A percentile compares a stretch with the other conserved stretches of the same genome.
These are phyloP conservation scores for Tetradesmus obliquus DNA, from an alignment of 139 green algal species.

Conservation along the genomic window DNA sequence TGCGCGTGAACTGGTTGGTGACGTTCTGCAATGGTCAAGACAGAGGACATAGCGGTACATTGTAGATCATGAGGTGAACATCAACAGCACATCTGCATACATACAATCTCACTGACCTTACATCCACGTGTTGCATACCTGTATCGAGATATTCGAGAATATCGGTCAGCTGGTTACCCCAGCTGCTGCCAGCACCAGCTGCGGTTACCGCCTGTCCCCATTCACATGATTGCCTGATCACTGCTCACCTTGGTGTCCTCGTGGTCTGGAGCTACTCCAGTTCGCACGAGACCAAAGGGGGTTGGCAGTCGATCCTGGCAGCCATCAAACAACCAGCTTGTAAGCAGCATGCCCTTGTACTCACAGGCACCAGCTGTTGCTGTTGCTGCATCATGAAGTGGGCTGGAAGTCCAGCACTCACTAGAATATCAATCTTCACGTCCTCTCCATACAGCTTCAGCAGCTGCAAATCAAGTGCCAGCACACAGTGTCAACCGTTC, in stretches of 20 bases:
- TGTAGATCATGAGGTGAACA: not conserved
- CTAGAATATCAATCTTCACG: constrained; percentile 61
- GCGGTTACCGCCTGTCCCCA: not conserved
- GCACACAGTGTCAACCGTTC: not conserved
- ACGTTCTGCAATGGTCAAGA: constrained; percentile 82
- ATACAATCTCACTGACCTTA: not conserved
- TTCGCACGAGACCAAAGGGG: constrained; percentile 96
- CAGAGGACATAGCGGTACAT: not conserved
- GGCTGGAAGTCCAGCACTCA: constrained; percentile 29
- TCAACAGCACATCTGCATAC: not conserved
- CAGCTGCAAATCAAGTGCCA: constrained; percentile 55
- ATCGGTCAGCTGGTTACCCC: not conserved
- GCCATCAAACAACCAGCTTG: not conserved
- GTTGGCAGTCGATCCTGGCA: constrained; percentile 87
- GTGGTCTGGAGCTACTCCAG: constrained; percentile 97
- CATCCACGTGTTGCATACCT: not conserved
- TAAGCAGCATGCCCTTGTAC: not conserved
- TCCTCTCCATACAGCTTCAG: constrained; percentile 62
- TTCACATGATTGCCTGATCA: not conserved
- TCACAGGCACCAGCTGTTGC: not conserved
- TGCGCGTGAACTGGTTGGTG: constrained; percentile 85
- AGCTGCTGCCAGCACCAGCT: constrained; percentile 1
- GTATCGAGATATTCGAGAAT: too few species aligned
- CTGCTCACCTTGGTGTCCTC: constrained; percentile 89
- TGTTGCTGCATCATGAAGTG: not conserved